phyloP scores from a whole-genome alignment of 257 asterid genomes.

The Solanum rostratum region DNA sequence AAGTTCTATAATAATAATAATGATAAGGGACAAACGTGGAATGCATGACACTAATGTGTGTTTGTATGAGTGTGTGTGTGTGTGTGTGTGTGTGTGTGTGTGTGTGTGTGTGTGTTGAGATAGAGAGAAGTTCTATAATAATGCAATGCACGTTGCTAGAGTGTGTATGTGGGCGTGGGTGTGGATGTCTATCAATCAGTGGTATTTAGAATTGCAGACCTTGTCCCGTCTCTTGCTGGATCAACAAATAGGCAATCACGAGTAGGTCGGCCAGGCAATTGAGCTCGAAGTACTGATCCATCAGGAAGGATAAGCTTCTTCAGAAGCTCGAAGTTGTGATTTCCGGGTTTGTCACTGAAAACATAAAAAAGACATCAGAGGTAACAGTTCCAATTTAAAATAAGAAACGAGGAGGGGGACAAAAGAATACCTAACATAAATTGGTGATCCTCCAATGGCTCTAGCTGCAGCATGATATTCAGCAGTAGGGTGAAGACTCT shows the following conservation, averaged over 20 bases:
- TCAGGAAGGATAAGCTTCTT: slow-evolving; percentile 86
- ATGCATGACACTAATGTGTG: neutral
- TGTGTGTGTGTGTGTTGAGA: too few relatives aligned
- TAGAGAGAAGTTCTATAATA: too few relatives aligned
- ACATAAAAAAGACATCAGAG: neutral
- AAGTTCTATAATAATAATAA: neutral
- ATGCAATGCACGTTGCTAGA: too few relatives aligned
- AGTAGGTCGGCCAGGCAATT: slow-evolving; percentile 85
- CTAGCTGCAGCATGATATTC: slow-evolving; percentile 99
- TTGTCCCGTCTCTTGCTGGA: slow-evolving; percentile 90
- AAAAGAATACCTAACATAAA: slow-evolving; percentile 60
- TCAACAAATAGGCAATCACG: slow-evolving; percentile 77
- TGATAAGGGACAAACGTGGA: neutral
- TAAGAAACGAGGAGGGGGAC: neutral
- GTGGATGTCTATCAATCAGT: neutral
- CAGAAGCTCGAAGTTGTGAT: slow-evolving; percentile 86
- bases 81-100: too few relatives aligned
- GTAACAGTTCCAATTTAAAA: neutral
- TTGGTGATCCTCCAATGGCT: slow-evolving; percentile 49
- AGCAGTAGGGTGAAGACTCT: slow-evolving; percentile 95
- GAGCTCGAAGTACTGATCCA: slow-evolving; percentile 90
- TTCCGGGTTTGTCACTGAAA: slow-evolving; percentile 76
- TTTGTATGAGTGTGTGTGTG: too few relatives aligned
- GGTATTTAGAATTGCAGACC: slow-evolving; percentile 18
- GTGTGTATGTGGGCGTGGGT: too few relatives aligned